These are phyloP conservation scores for Nemania diffusa DNA, from an alignment of 2,329 filamentous ascomycete species.

Conservation along the genomic window DNA sequence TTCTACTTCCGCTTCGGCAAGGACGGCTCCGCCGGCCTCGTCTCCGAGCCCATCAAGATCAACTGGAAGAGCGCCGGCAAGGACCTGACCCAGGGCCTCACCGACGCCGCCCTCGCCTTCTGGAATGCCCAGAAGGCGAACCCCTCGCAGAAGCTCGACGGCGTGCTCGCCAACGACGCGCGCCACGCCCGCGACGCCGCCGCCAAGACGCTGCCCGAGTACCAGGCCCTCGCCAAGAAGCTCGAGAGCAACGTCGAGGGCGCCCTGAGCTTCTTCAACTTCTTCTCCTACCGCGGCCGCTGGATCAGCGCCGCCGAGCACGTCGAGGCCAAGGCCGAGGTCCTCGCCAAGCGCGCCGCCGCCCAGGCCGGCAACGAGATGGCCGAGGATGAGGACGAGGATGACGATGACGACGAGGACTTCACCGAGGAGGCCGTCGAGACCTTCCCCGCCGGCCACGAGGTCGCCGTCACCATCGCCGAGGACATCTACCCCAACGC, in stretches of 20 bases:
- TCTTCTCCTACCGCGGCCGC: constrained; percentile 72
- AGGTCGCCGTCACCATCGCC: constrained; percentile 45
- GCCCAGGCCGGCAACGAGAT: constrained; percentile 42
- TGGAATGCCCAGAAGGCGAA: constrained; percentile 64
- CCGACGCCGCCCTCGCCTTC: constrained; percentile 68
- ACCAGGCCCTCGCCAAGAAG: constrained; percentile 41
- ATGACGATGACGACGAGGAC: constrained; percentile 51
- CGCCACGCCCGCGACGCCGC: constrained; percentile 45
- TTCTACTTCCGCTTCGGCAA: constrained; percentile 72
- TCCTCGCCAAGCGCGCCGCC: constrained; percentile 45
- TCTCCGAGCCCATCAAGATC: constrained; percentile 74
- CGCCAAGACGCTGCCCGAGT: constrained; percentile 44
- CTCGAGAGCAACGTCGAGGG: constrained; percentile 41
- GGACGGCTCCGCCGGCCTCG: constrained; percentile 68
- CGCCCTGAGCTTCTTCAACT: constrained; percentile 73
- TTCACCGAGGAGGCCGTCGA: constrained; percentile 49
- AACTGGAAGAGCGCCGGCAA: constrained; percentile 70
- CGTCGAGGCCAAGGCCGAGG: constrained; percentile 58
- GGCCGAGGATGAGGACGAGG: constrained; percentile 52
- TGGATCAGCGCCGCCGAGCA: constrained; percentile 71
- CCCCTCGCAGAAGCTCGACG: constrained; percentile 50
- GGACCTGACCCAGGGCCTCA: constrained; percentile 71
- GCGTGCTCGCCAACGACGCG: constrained; percentile 44
- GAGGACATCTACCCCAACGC: constrained; percentile 46
- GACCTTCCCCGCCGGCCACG: constrained; percentile 46